Evolutionary conservation across 768 basidiomycete genomes (phyloP).

Genomic region (Suillus occidentalis): DNA sequence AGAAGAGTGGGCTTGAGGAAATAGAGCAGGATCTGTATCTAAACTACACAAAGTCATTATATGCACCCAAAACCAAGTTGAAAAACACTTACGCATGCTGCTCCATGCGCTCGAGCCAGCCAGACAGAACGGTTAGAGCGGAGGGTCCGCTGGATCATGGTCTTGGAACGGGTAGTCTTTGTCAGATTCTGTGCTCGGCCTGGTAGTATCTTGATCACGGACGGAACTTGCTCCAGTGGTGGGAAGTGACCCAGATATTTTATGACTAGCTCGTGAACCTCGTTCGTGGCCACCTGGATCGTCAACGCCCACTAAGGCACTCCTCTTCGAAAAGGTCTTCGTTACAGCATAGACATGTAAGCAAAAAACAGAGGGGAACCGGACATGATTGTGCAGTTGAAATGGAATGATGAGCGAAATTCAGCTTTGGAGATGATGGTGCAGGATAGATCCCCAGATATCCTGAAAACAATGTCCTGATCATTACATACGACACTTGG

Average conservation of each 20-base stretch:
- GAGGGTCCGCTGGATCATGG: no score
- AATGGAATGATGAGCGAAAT: conserved; percentile 12
- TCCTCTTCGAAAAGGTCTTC: conserved; percentile 14
- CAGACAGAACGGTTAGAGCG: conserved; percentile 12
- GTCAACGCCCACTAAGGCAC: neutral
- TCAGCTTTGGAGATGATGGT: conserved; percentile 11
- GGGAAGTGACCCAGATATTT: conserved; percentile 13
- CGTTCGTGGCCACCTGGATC: neutral
- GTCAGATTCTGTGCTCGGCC: no score
- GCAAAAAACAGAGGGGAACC: conserved; percentile 5
- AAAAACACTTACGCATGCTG: conserved; percentile 54
- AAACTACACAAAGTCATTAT: conserved; percentile 44
- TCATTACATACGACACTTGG: conserved; percentile 1
- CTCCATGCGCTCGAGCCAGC: conserved; percentile 68
- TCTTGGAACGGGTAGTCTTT: no score
- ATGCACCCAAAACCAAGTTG: neutral
- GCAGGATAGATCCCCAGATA: conserved; percentile 19
- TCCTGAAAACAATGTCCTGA: conserved; percentile 14
- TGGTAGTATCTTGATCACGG: neutral
- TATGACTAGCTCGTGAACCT: conserved; percentile 1
- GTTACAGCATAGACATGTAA: conserved; percentile 5
- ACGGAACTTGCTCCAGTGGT: conserved; percentile 14
- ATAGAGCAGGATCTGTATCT: conserved; percentile 77
- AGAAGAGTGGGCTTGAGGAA: conserved; percentile 65
- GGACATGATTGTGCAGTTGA: conserved; percentile 8